Percentiles rank a stretch among this genome's conserved stretches.
Evolutionary conservation across 352 stramenopile species (phyloP).

Genomic region (Thraustochytrium sp.): DNA sequence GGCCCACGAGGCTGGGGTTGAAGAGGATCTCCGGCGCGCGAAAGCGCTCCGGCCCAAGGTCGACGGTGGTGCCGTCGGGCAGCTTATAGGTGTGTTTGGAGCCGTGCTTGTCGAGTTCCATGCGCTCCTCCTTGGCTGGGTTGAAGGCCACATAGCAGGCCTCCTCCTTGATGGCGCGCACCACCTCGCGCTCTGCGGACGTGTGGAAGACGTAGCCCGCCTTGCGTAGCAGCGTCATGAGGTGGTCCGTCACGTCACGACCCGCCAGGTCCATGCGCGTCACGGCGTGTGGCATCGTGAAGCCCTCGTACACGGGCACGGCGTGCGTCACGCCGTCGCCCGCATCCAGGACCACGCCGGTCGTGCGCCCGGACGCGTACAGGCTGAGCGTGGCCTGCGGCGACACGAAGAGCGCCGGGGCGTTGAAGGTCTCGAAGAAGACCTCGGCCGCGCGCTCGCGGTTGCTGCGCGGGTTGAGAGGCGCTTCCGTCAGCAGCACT

Average conservation of each 20-base stretch:
- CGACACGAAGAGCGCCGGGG: conserved; percentile 77
- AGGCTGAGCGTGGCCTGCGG: conserved; percentile 82
- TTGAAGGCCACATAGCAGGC: conserved; percentile 82
- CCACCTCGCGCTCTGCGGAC: conserved; percentile 68
- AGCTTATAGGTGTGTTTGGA: conserved; percentile 67
- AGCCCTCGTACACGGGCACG: conserved; percentile 96
- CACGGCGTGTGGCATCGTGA: conserved; percentile 86
- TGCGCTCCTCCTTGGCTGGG: conserved; percentile 68
- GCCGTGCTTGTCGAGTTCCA: conserved; percentile 55
- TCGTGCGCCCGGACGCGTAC: conserved; percentile 89
- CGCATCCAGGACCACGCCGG: conserved; percentile 86
- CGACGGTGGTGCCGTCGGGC: conserved; percentile 67
- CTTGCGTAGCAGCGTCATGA: conserved; percentile 64
- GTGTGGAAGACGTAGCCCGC: conserved; percentile 67
- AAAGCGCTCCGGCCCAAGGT: conserved; percentile 74
- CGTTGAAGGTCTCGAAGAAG: conserved; percentile 98
- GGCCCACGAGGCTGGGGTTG: conserved; percentile 56
- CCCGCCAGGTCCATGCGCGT: conserved; percentile 84
- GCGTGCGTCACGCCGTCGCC: conserved; percentile 87
- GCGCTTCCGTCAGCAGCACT: conserved; percentile 83
- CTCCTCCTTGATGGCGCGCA: conserved; percentile 91
- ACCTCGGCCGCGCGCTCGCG: conserved; percentile 89
- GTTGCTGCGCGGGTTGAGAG: conserved; percentile 84
- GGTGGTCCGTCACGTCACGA: conserved; percentile 76
- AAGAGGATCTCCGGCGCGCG: conserved; percentile 81